These are phyloP conservation scores for Fremontodendron californicum DNA, from an alignment of 345 rosid genomes.

Conservation along the genomic window DNA sequence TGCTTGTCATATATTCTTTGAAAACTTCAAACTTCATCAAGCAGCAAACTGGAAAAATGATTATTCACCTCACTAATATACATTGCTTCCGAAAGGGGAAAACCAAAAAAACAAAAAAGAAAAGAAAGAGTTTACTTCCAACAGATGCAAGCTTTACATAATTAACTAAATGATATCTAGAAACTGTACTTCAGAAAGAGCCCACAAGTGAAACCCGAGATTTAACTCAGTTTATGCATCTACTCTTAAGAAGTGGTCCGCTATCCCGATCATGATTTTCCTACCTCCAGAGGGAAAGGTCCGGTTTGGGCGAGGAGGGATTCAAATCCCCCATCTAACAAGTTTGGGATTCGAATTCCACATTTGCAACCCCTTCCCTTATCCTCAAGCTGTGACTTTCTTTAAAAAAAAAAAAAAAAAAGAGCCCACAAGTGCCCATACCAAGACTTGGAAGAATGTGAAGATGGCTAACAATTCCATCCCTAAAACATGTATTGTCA, in stretches of 20 bases:
- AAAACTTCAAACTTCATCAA: conserved; percentile 21
- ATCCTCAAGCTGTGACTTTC: too few species aligned
- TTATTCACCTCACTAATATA: conserved; percentile 16
- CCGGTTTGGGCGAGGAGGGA: too few species aligned
- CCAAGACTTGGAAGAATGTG: not conserved
- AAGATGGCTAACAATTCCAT: conserved; percentile 6
- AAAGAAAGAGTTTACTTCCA: conserved; percentile 7
- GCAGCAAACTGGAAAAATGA: conserved; percentile 9
- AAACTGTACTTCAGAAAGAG: conserved; percentile 9
- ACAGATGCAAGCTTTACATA: conserved; percentile 15
- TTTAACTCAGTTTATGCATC: not conserved
- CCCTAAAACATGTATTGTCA: not conserved
- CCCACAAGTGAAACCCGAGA: conserved; percentile 9
- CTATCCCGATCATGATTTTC: too few species aligned
- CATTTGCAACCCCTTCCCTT: too few species aligned
- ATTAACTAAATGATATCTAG: conserved; percentile 3
- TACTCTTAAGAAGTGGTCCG: not conserved
- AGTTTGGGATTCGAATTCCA: too few species aligned
- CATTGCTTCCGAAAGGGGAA: conserved; percentile 7
- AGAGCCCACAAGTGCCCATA: not conserved
- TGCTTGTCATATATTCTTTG: conserved; percentile 12
- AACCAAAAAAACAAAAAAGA: not conserved
- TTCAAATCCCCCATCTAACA: too few species aligned
- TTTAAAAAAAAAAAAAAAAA: too few species aligned
- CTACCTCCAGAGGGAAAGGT: too few species aligned